Evolutionary conservation across 1,284 basidiomycete species (phyloP), one percentile per base, ranked within the genome.

Genomic region (Ustilago nuda): DNA sequence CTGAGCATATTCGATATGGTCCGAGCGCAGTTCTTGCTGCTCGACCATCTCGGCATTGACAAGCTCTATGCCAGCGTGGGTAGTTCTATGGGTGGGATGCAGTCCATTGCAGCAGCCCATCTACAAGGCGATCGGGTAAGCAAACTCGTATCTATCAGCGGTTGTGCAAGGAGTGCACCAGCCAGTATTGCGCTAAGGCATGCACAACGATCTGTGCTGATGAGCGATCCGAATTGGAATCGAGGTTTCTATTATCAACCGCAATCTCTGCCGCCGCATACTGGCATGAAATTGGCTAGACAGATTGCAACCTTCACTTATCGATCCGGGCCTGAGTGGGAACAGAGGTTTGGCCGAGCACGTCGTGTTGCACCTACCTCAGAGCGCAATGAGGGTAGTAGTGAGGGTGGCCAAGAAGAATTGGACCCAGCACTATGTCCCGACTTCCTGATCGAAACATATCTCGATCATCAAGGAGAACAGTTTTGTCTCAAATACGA

Each of bases 261-360:
- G 60, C 82, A 78, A 45, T 89, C 90, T n/a, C 85, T 95, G 13
- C 97, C 96, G 1, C 96, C 96, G 3, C 97, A 99, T 86, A 93
- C 92, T 2, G 96, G 96, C 30, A 98, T 99, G 95, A 99, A 99
- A 87, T 90, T 99, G 37, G 97, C 96, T 17, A 90, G 96, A 72
- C 96, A 99, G 88, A 98, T 99, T 78, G 97, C 97, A 6, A 99
- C 97, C 0, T 98, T 99, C 85, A 99, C 97, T 0, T 99, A 99
- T 87, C 92, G 97, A 32, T 98, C 95, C 8, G 97, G 97, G 1
- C 96, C 97, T 5, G 96, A 99, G 87, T 99, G 96, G 96, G 97
- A 99, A 87, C 90, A 93, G 82, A 91, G 97, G 12, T 99, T 99
- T 84, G 95, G 94, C 2, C 91, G 96, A 37, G 90, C 92, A 80